Percentiles rank a stretch among this genome's conserved stretches.
These are phyloP conservation scores for Apiospora arundinis DNA, from an alignment of 2,329 filamentous ascomycete genomes.

Conservation along the genomic window DNA sequence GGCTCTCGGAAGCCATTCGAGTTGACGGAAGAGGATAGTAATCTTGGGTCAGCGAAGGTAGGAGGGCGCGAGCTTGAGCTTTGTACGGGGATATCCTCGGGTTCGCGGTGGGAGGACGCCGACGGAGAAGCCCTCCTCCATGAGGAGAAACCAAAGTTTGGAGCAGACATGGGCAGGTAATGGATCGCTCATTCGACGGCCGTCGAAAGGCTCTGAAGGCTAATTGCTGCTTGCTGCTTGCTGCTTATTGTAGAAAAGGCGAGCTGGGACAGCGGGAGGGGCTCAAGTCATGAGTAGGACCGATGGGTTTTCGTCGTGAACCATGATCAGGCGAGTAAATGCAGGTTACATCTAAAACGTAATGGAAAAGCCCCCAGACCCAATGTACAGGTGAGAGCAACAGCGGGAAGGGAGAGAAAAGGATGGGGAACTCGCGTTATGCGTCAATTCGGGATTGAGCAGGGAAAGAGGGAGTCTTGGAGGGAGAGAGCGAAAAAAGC, in stretches of 20 bases:
- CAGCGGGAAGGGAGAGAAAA: background rate
- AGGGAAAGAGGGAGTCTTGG: no score
- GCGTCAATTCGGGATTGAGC: background rate
- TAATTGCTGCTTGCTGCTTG: background rate
- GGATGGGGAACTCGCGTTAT: background rate
- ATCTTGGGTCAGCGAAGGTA: constrained; percentile 31
- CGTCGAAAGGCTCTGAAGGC: background rate
- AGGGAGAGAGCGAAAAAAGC: background rate
- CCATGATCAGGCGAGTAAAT: constrained; percentile 13
- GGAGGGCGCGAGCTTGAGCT: constrained; percentile 27
- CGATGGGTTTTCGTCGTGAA: constrained; percentile 5
- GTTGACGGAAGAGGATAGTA: constrained; percentile 44
- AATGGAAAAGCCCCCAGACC: background rate
- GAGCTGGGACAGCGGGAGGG: constrained; percentile 2
- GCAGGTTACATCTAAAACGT: constrained; percentile 2
- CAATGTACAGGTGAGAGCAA: background rate
- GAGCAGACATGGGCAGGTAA: constrained; percentile 50
- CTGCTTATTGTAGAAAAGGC: background rate
- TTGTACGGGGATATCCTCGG: constrained; percentile 37
- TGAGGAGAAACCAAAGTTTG: constrained; percentile 53
- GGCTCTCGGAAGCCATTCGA: constrained; percentile 63
- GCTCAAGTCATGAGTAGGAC: constrained; percentile 15
- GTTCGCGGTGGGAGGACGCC: constrained; percentile 38
- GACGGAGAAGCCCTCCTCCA: constrained; percentile 53
- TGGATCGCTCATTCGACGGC: background rate